Evolutionary conservation across 768 basidiomycete species (phyloP).

Genomic region (Porphyrellus cyaneotinctus): DNA sequence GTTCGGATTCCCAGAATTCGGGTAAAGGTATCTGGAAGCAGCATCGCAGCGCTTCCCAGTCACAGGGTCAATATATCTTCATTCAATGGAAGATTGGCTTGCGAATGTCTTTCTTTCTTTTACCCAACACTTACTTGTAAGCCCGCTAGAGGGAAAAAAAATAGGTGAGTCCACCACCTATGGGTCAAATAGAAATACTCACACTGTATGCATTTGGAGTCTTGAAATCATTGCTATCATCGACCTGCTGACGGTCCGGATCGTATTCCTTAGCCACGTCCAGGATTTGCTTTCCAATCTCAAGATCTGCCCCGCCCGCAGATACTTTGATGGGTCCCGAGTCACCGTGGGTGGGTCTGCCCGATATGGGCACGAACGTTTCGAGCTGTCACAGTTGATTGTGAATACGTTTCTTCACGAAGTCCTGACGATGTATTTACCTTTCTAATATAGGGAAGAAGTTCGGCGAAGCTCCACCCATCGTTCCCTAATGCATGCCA

Average conservation of each 20-base stretch:
- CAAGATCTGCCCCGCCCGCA: background rate
- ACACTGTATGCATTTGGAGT: constrained; percentile 23
- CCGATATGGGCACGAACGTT: constrained; percentile 29
- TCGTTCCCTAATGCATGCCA: constrained; percentile 51
- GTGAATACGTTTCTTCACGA: constrained; percentile 17
- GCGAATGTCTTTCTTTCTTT: no score
- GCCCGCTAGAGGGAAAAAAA: constrained; percentile 6
- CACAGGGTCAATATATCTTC: constrained; percentile 49
- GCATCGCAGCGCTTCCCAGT: constrained; percentile 34
- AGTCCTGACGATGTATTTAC: constrained; percentile 23
- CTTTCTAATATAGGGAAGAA: constrained; percentile 59
- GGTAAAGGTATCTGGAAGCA: constrained; percentile 38
- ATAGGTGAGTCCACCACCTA: no score
- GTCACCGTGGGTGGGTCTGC: constrained; percentile 37
- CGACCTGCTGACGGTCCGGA: constrained; percentile 37
- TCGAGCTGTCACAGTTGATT: constrained; percentile 43
- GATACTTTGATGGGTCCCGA: constrained; percentile 30
- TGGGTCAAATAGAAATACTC: constrained; percentile 1
- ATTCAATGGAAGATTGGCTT: background rate
- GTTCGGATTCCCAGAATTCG: constrained; percentile 27
- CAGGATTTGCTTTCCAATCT: constrained; percentile 41
- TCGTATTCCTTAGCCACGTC: constrained; percentile 45
- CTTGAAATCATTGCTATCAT: constrained; percentile 47
- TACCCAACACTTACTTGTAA: constrained; percentile 10
- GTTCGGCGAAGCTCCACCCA: constrained; percentile 56